Evolutionary conservation across 495 filamentous ascomycete genomes (phyloP), one percentile per base, ranked within the genome.

Genomic region (Neurospora sp.): DNA sequence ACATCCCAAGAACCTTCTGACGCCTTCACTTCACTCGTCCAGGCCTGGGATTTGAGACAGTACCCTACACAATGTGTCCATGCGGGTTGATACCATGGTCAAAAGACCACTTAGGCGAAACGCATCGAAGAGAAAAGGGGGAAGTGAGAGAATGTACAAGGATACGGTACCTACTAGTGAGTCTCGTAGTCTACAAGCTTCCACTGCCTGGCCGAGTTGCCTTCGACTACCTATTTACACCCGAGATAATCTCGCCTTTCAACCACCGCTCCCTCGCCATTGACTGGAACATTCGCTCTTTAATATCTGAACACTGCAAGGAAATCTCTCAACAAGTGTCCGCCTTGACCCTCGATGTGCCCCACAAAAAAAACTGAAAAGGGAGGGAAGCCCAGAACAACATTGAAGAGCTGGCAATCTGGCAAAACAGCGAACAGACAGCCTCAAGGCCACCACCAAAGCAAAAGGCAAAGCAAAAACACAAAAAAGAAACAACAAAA

Each of bases 1-100:
- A 44, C 7, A 18, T 44, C 3, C 18, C 3, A 48, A 20, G n/a
- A 20, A 10, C n/a, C 3, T 1, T 20, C 5, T 48, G n/a, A 48
- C 44, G 10, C 46, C n/a, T 48, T 48, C 10, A 22, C n/a, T 11
- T 48, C 1, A 2, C 46, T 11, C 5, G 2, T 22, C 1, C 4
- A 48, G 9, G 46, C 46, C n/a, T 48, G 10, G 0, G 9, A 22
- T 22, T 48, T 22, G 3, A 3, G 46, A 48, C 10, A 48, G 9
- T 12, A 48, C 0, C 9, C 12, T 22, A 0, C 1, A 48, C 10
- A 2, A 2, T 1, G 0, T 3, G 2, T 12, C 46, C n/a, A 48
- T 6, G 3, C 0, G 9, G 46, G 4, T 11, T 12, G 0, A 11
- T 11, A 6, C 2, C 5, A 22, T 5, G n/a, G 46, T 48, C 46